A percentile compares a stretch with the other conserved stretches of the same genome.
Evolutionary conservation across 495 filamentous ascomycete species (phyloP).

Genomic region (Xylaria intraflava): DNA sequence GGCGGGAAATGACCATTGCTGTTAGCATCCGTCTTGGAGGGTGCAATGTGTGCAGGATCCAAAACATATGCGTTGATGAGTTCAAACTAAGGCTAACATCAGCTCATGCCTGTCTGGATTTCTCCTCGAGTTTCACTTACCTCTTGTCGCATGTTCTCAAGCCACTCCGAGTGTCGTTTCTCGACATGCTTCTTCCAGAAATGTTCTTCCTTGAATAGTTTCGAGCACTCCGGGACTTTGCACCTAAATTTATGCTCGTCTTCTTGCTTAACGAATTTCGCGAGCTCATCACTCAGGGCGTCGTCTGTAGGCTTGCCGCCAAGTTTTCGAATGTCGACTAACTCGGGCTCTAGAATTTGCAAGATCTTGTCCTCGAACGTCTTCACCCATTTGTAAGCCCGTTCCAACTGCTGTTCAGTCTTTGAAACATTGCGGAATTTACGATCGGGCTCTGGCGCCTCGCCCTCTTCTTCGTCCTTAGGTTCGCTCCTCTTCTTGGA

Average conservation of each 20-base stretch:
- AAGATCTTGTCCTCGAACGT: constrained; percentile 96
- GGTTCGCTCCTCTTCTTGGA: constrained; percentile 63
- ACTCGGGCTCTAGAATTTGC: constrained; percentile 84
- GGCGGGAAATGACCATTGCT: constrained; percentile 93
- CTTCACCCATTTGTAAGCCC: constrained; percentile 98
- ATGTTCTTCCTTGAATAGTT: constrained; percentile 91
- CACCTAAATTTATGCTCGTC: constrained; percentile 94
- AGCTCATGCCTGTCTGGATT: not conserved
- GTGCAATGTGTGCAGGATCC: constrained; percentile 87
- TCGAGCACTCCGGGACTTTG: constrained; percentile 90
- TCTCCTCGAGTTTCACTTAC: constrained; percentile 45
- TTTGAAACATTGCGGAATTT: constrained; percentile 64
- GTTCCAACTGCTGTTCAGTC: constrained; percentile 80
- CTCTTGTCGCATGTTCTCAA: constrained; percentile 70
- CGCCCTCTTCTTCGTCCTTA: constrained; percentile 59
- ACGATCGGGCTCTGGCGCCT: constrained; percentile 54
- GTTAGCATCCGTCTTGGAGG: constrained; percentile 90
- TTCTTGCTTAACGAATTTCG: constrained; percentile 89
- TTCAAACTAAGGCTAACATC: constrained; percentile 52
- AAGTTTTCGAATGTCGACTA: constrained; percentile 76
- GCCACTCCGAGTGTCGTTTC: constrained; percentile 90
- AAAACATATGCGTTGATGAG: constrained; percentile 91
- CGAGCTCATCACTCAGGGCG: constrained; percentile 76
- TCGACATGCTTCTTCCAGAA: constrained; percentile 99
- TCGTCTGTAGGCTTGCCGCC: constrained; percentile 85